Base-by-base conservation (phyloP, 2,329 filamentous ascomycete species). In the Endothia cerciana region DNA sequence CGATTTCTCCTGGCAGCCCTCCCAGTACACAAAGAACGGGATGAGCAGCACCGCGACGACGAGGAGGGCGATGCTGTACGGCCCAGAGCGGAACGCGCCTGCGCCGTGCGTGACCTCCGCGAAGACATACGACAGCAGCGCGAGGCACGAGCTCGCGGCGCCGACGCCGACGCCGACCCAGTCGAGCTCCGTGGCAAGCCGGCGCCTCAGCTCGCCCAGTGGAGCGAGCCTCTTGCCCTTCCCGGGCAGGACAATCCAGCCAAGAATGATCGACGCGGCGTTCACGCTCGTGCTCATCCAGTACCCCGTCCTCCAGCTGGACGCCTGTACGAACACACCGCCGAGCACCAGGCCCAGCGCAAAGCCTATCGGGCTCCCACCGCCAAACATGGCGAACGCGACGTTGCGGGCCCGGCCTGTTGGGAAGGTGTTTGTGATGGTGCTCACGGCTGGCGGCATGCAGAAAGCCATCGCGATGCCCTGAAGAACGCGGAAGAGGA, bases 21-120 rank as follows among this genome's bases (percentile, higher is more conserved):
- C 82, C 87, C 87, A 89, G 25, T 80, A 72, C 1, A 83, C 77
- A 66, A 89, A 89, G 0, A 74, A 71, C 0, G 79, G 80, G 0
- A 88, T 72, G 1, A 83, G 68, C 0, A 77, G 68, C 1, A 83
- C 66, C 0, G 81, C 79, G 0, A 82, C 58, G 1, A 75, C 72
- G 0, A 88, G 73, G 0, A 85, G 71, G 0, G 74, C 76, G 15
- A 85, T 79, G 41, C 79, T 84, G 1, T 72, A 66, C 0, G 80
- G 73, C 0, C 79, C 70, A 10, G 43, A 10, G 4, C 72, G 71
- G 11, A 87, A 81, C 19, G 75, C 78, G 0, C 62, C 60, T 58
- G 74, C 75, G 0, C 72, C 74, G 0, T 72, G 74, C 62, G 81
- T 76, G 36, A 81, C 79, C 72, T 74, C 76, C 2, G 82, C 81